Evolutionary conservation across 345 rosid species (phyloP), one percentile per base, ranked within the genome.

Genomic region (Durio zibethinus): DNA sequence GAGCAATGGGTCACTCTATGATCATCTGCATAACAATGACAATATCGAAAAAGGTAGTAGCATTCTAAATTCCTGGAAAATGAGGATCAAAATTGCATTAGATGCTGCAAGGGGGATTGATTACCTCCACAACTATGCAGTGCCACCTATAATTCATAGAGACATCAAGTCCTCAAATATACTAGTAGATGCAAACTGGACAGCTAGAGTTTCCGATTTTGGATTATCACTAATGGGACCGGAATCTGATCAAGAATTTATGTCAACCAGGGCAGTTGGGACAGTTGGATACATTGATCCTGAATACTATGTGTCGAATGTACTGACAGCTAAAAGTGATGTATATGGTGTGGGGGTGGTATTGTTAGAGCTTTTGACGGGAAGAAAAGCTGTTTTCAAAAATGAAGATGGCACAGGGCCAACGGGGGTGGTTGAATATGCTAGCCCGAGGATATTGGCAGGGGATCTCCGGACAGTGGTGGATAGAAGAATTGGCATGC

Each of bases 261-360:
- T 79, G 80, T 78, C 90, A 43, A 75, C 84, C 38, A 84, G 77
- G 80, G 91, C 91, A 23, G 92, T 73, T 1, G 92, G 92, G 15
- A 90, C 94, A 4, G 86, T 88, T 27, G 94, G 94, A 69, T 90
- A 90, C 56, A 90, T 90, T 20, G 94, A 90, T 81, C 94, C 94
- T 0, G 94, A 90, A 76, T 89, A 90, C 82, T 89, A 86, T 59
- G 89, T 81, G 16, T 35, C 74, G n/a, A 86, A 86, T 72, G 83
- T 84, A 4, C 45, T 88, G 67, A 89, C 92, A 7, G 56, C 87
- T 3, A 89, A 89, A 76, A 90, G 88, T 29, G 94, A 90, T 60
- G 81, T 90, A 18, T 90, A 90, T 62, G 88, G 94, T 10, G 82
- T 90, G 0, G 92, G 94, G 2, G 94, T 90, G 38, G 92, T 90